phyloP scores from a whole-genome alignment of 2,329 filamentous ascomycete genomes.

The Phialophora chinensis region DNA sequence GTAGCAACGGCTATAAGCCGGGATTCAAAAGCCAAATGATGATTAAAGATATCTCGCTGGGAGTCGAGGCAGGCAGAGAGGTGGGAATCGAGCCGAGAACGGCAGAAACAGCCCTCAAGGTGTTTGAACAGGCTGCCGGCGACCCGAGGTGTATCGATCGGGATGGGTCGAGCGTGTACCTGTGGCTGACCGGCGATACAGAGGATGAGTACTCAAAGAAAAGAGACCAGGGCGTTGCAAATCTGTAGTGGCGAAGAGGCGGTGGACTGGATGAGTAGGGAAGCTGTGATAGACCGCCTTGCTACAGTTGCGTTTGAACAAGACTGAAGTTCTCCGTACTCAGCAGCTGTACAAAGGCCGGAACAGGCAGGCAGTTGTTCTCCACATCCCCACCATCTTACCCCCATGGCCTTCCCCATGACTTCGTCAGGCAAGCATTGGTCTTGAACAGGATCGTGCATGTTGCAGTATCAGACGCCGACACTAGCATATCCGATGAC shows the following conservation, averaged over 20 bases:
- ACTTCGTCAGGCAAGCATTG: not conserved
- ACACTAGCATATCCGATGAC: not conserved
- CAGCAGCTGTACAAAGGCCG: not conserved
- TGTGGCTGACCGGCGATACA: conserved; percentile 16
- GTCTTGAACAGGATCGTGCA: not conserved
- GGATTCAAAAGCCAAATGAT: conserved; percentile 28
- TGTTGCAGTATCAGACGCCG: not conserved
- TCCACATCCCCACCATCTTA: not conserved
- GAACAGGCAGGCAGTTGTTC: not conserved
- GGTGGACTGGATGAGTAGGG: not conserved
- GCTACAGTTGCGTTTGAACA: not conserved
- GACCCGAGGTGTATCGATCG: conserved; percentile 21
- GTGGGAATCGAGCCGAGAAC: conserved; percentile 19
- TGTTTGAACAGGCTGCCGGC: conserved; percentile 21
- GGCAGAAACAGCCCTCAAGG: conserved; percentile 19
- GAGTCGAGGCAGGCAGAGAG: conserved; percentile 22
- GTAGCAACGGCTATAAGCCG: conserved; percentile 16
- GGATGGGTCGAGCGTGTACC: conserved; percentile 22
- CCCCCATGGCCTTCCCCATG: not conserved
- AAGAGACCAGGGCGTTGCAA: not conserved
- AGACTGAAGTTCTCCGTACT: not conserved
- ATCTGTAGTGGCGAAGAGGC: not conserved
- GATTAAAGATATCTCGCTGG: conserved; percentile 27
- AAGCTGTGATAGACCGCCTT: not conserved
- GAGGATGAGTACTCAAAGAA: conserved; percentile 7